Conservation (phyloP, 2,329 filamentous ascomycete genomes). For the Botrytis sinoallii region DNA sequence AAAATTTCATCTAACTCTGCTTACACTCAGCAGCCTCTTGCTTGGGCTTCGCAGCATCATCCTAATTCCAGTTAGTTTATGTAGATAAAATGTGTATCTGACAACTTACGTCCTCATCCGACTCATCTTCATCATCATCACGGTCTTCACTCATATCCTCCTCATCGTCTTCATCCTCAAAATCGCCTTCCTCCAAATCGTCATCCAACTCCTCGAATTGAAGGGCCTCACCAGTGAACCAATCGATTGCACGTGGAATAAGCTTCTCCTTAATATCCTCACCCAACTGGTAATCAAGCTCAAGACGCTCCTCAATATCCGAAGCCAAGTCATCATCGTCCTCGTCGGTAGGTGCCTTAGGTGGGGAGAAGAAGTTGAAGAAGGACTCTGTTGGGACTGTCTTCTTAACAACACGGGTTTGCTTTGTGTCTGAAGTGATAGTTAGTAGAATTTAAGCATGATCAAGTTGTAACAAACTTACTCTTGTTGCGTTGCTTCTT, state of each 20-base stretch:
- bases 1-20: conserved; percentile 64
- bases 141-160: conserved; percentile 85
- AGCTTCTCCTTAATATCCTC: conserved; percentile 99
- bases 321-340: conserved; percentile 72
- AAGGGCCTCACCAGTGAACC: conserved; percentile 98
- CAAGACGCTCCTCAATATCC: conserved; percentile 95
- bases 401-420: conserved; percentile 98
- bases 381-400: conserved; percentile 98
- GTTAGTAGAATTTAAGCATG: conserved; percentile 6
- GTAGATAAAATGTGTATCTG: not conserved
- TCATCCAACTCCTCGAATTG: conserved; percentile 92
- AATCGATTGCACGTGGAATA: conserved; percentile 96
- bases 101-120: conserved; percentile 68
- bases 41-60: conserved; percentile 85
- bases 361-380: conserved; percentile 90
- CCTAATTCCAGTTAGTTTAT: conserved; percentile 50
- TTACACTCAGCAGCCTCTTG: conserved; percentile 95
- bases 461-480: conserved; percentile 47
- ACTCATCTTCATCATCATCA: conserved; percentile 70
- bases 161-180: conserved; percentile 82
- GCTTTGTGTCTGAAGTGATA: conserved; percentile 77
- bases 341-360: conserved; percentile 73
- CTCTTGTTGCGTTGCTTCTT: conserved; percentile 99
- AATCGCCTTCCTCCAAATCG: conserved; percentile 77
- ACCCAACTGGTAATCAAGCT: conserved; percentile 97